Evolutionary conservation across 495 filamentous ascomycete genomes (phyloP), one percentile per base, ranked within the genome.

Genomic region (Lophiotrema nucula): DNA sequence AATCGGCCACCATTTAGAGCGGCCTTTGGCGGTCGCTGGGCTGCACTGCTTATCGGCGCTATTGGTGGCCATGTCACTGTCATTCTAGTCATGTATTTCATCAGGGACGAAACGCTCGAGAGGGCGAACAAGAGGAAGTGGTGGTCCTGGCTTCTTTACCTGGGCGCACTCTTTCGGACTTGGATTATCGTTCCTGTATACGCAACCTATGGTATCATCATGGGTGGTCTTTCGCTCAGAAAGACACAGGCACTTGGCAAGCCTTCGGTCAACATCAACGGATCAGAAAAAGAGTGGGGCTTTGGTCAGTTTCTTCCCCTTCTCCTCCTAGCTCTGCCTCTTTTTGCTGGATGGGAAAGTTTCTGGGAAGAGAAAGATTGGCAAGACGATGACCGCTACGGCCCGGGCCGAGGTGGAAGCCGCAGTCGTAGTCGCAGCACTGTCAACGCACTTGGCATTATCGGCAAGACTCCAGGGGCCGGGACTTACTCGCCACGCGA

Each of bases 271-370:
- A 39, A 4, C 8, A 65, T 65, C 13, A 44, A 16, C 10, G 62
- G 62, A 12, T 47, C 38, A 24, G 62, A 65, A 31, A 56, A 47
- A 33, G 44, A 51, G 10, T 65, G 62, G 62, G 57, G 62, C 1
- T 65, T 65, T 44, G 62, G 62, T 2, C 62, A 65, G 47, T 65
- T 65, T 28, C 33, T 65, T 25, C 56, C 56, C 1, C 21, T 65
- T 3, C 33, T 65, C 24, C 38, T 65, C 26, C 28, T 65, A 18
- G 62, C 52, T 5, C 31, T 65, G 27, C 62, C 62, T 1, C 16
- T 65, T 6, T 59, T 65, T 38, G 62, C 62, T 6, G 62, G 56
- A 19, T 65, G 62, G 62, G 62, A 65, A 41, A 60, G 51, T 47
- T 65, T 65, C 27, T 60, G 62, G 62, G 58, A 45, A 49, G 26